Percentiles rank a stretch among this genome's conserved stretches.
phyloP scores from a whole-genome alignment of 2,329 filamentous ascomycete genomes.

The Botryotinia globosa region DNA sequence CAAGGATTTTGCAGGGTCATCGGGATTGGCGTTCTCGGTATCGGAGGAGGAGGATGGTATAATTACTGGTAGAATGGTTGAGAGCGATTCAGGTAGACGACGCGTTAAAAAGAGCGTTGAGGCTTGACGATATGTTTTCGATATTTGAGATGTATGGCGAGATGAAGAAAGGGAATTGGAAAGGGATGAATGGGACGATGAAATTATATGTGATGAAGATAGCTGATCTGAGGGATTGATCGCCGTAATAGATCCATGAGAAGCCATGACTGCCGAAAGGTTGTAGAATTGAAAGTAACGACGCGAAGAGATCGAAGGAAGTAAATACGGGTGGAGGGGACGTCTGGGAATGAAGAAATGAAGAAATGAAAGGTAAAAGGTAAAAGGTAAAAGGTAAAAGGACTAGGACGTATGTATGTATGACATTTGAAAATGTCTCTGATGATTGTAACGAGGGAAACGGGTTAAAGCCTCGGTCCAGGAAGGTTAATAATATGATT shows the following conservation, averaged over 20 bases:
- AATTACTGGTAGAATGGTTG: conserved; percentile 80
- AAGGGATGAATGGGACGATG: conserved; percentile 68
- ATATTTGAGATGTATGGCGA: conserved; percentile 69
- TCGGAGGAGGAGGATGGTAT: conserved; percentile 45
- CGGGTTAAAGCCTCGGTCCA: conserved; percentile 16
- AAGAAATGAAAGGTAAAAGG: conserved; percentile 1
- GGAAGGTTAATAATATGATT: not conserved
- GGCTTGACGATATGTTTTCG: conserved; percentile 90
- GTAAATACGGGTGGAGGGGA: not conserved
- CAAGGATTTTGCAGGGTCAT: conserved; percentile 40
- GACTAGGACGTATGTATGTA: not conserved
- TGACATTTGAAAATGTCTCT: conserved; percentile 17
- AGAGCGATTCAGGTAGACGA: conserved; percentile 83
- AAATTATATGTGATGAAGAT: conserved; percentile 56
- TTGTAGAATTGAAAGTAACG: not conserved
- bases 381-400: conserved; percentile 6
- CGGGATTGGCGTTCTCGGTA: conserved; percentile 38
- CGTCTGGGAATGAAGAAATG: conserved; percentile 16
- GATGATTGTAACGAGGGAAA: conserved; percentile 1
- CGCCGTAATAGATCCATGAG: conserved; percentile 32
- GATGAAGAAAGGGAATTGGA: conserved; percentile 55
- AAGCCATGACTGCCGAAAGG: conserved; percentile 29
- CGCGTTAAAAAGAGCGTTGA: conserved; percentile 94
- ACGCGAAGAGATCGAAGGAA: not conserved
- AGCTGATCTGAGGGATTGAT: conserved; percentile 40